Percentiles rank a stretch among this genome's conserved stretches.
Evolutionary conservation across 371 early-diverging fungal species (phyloP).

Genomic region (Umbelopsis sp.): DNA sequence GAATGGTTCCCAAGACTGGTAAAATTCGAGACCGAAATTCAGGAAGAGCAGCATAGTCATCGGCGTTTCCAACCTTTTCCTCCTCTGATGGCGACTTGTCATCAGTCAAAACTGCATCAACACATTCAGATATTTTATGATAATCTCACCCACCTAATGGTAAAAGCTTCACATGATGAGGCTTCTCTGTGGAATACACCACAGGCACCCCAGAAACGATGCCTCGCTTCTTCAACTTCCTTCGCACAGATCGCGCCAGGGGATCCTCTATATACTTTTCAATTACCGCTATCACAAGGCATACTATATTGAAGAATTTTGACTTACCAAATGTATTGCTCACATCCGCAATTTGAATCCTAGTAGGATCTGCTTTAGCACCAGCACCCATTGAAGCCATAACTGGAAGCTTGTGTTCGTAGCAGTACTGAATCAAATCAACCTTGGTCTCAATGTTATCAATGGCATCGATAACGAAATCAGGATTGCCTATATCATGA

Average conservation of each 20-base stretch:
- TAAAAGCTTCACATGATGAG: conserved; percentile 76
- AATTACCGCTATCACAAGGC: not conserved
- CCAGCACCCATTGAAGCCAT: conserved; percentile 96
- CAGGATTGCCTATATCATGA: conserved; percentile 54
- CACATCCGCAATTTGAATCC: conserved; percentile 94
- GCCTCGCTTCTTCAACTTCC: conserved; percentile 68
- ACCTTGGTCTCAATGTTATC: conserved; percentile 95
- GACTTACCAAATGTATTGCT: conserved; percentile 82
- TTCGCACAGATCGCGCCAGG: conserved; percentile 84
- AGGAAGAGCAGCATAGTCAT: conserved; percentile 88
- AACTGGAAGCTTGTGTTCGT: conserved; percentile 68
- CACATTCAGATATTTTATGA: not conserved
- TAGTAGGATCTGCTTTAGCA: conserved; percentile 91
- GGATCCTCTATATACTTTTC: conserved; percentile 79
- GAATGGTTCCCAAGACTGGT: conserved; percentile 89
- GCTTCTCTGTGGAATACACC: conserved; percentile 93
- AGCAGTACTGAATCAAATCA: conserved; percentile 86
- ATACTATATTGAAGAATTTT: not conserved
- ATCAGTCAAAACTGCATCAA: not conserved
- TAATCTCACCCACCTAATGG: conserved; percentile 52
- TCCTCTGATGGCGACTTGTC: conserved; percentile 60
- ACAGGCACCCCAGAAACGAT: conserved; percentile 81
- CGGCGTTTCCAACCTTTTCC: conserved; percentile 77
- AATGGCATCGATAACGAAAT: conserved; percentile 89
- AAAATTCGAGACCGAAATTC: conserved; percentile 87